Base-by-base conservation (phyloP, 2,329 filamentous ascomycete genomes). In the Lasiodiplodia theobromae region DNA sequence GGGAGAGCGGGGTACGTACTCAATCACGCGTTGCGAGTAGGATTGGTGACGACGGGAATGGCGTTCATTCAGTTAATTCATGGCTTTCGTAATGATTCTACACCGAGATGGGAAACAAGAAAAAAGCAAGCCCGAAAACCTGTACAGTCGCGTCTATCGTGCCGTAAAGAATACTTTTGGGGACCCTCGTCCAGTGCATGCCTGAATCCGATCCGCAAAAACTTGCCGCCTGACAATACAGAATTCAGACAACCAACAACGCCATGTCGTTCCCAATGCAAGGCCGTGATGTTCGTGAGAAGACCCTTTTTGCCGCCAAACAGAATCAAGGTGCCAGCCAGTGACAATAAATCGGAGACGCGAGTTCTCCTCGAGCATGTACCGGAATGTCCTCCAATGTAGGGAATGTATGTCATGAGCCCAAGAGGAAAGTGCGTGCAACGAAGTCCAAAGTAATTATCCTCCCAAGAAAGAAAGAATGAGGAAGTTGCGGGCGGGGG, bases 261-360 rank as follows among this genome's bases (percentile, higher is more conserved):
- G 31, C 60, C 60, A 38, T 14, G 11, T 38, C 8, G 28, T 4
- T 52, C 37, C 12, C 44, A 37, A 52, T 52, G 60, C 60, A 52
- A 64, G 60, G 60, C 60, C 60, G 60, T 64, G n/a, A 52, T 52
- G 28, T 49, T 64, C 60, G 47, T 64, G 47, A 64, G 10, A 34
- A 52, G 44, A 34, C 58, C 40, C 8, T 37, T 62, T 51, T 28
- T 18, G n/a, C 47, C 28, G 23, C 44, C 57, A 34, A 16, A 47
- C 37, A 62, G 25, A 49, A 49, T 21, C 12, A 34, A 21, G 21
- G n/a, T 52, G 47, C 58, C 40, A 5, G 11, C 25, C n/a, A 28
- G 28, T 31, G 25, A n/a, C 14, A 23, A n/a, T 16, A 38, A 28
- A 16, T 25, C 14, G 40, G 38, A 16, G 23, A 47, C 5, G 3